Percentiles rank a stretch among this genome's conserved stretches.
phyloP scores from a whole-genome alignment of 2,329 filamentous ascomycete species.

The Penicillium corylophilum region DNA sequence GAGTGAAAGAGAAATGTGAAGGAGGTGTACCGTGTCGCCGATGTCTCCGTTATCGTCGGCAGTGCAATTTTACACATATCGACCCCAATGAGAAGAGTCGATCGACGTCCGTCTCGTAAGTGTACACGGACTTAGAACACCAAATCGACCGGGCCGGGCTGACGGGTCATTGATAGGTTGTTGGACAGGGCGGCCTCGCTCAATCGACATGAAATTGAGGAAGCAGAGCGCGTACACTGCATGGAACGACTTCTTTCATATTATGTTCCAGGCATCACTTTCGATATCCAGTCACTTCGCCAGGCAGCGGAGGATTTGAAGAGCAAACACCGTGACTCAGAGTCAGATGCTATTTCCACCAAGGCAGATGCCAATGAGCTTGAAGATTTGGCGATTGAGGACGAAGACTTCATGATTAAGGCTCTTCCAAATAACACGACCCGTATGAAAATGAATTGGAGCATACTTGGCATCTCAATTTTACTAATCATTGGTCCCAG shows the following conservation, averaged over 20 bases:
- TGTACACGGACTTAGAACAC: background rate
- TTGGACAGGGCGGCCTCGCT: slow-evolving; percentile 31
- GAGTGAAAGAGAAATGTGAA: slow-evolving; percentile 58
- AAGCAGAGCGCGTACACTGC: slow-evolving; percentile 37
- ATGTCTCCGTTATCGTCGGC: slow-evolving; percentile 52
- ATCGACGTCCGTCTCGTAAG: slow-evolving; percentile 35
- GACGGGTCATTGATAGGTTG: slow-evolving; percentile 18
- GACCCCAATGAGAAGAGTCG: slow-evolving; percentile 35
- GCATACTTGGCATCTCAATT: background rate
- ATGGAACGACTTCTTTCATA: slow-evolving; percentile 53
- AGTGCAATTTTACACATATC: slow-evolving; percentile 50
- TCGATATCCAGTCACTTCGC: slow-evolving; percentile 45
- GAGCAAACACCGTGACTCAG: slow-evolving; percentile 34
- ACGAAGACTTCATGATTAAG: slow-evolving; percentile 43
- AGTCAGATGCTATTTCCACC: slow-evolving; percentile 31
- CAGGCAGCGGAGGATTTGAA: slow-evolving; percentile 47
- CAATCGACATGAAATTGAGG: slow-evolving; percentile 36
- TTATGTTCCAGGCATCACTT: slow-evolving; percentile 47
- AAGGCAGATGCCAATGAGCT: slow-evolving; percentile 36
- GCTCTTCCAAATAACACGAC: slow-evolving; percentile 41
- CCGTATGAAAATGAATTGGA: slow-evolving; percentile 26
- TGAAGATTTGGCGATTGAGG: slow-evolving; percentile 43
- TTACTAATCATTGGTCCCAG: slow-evolving; percentile 16
- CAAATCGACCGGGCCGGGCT: background rate
- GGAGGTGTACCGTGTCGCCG: slow-evolving; percentile 56